phyloP scores from a whole-genome alignment of 148 eudicot genomes.

The Spergularia marina region DNA sequence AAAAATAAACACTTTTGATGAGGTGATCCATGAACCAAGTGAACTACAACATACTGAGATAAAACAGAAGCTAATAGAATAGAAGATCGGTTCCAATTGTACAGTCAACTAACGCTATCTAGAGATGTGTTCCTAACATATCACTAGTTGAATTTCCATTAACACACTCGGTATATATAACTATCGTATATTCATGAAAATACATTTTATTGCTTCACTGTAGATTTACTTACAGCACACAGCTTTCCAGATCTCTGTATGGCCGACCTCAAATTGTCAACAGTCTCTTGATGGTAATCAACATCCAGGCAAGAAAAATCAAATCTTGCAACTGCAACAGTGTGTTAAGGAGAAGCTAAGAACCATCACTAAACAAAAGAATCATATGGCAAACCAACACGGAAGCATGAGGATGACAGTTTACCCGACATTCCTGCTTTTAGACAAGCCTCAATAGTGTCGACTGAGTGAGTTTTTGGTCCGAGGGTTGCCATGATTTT shows the following conservation, averaged over 20 bases:
- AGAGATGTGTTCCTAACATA: no score
- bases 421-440: constrained; percentile 66
- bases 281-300: constrained; percentile 57
- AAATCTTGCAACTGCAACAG: constrained; percentile 53
- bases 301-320: constrained; percentile 58
- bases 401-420: not conserved
- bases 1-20: not conserved
- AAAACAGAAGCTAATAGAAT: not conserved
- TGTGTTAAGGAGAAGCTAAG: not conserved
- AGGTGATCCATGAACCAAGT: not conserved
- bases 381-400: not conserved
- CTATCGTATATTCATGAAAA: not conserved
- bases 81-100: not conserved
- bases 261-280: constrained; percentile 51
- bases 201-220: not conserved
- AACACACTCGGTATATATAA: not conserved
- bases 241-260: constrained; percentile 39
- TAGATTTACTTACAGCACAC: constrained; percentile 50
- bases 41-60: no score
- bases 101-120: no score
- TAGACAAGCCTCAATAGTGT: constrained; percentile 54
- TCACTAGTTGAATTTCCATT: no score
- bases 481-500: constrained; percentile 63
- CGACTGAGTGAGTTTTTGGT: constrained; percentile 50
- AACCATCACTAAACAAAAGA: not conserved